These are phyloP conservation scores for Steccherinum ochraceum DNA, from an alignment of 768 basidiomycete species.

Conservation along the genomic window DNA sequence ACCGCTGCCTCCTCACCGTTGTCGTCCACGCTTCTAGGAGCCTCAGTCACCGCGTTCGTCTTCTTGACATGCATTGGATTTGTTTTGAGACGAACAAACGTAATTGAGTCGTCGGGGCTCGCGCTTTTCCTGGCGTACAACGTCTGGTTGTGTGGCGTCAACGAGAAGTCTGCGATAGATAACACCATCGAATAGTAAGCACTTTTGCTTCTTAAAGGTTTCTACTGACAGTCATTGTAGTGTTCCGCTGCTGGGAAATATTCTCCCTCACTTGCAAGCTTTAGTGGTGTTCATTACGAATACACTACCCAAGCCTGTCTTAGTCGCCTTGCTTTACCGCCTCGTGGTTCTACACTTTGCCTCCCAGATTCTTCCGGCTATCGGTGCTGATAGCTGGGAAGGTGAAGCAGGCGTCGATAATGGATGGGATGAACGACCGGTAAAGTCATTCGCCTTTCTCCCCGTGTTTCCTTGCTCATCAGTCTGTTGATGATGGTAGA, in stretches of 20 bases:
- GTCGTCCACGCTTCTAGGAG: constrained; percentile 84
- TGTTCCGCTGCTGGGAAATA: constrained; percentile 70
- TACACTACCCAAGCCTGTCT: constrained; percentile 79
- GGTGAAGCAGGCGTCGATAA: constrained; percentile 37
- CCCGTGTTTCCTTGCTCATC: neutral
- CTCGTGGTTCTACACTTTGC: constrained; percentile 77
- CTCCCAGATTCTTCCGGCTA: constrained; percentile 77
- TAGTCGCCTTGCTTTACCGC: constrained; percentile 74
- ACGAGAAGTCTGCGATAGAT: constrained; percentile 65
- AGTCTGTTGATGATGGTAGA: too few species aligned
- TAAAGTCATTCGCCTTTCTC: too few species aligned
- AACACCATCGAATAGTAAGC: constrained; percentile 75
- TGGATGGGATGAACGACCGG: constrained; percentile 71
- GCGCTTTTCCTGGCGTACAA: constrained; percentile 87
- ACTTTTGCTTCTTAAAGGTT: neutral
- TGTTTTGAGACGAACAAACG: constrained; percentile 79
- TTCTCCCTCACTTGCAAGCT: constrained; percentile 76
- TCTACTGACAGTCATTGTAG: constrained; percentile 30
- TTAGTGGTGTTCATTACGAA: constrained; percentile 77
- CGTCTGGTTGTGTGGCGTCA: constrained; percentile 84
- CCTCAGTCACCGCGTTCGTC: constrained; percentile 79
- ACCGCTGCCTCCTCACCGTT: constrained; percentile 78
- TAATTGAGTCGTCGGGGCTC: constrained; percentile 86
- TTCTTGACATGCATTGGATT: constrained; percentile 94
- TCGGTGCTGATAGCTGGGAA: constrained; percentile 74